These are phyloP conservation scores for Solanum lycopersicoides DNA, from an alignment of 257 asterid species.

Conservation along the genomic window DNA sequence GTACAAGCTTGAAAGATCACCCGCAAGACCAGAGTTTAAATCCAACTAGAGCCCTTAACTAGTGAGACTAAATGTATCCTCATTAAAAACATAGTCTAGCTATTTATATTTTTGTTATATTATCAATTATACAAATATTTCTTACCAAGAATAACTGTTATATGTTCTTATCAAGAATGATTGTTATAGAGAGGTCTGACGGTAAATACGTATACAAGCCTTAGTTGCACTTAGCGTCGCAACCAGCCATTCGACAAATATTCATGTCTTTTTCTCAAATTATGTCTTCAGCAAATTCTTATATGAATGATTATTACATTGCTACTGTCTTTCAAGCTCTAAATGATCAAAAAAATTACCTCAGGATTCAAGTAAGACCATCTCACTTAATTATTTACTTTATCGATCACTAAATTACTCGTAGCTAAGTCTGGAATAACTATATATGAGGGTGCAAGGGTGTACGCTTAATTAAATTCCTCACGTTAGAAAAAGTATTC, in stretches of 20 bases:
- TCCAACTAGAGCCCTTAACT: no score
- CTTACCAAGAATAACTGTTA: neutral
- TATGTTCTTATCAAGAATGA: neutral
- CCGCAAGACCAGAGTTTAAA: no score
- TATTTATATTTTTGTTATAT: no score
- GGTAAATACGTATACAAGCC: neutral
- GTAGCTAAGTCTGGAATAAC: no score
- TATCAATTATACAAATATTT: no score
- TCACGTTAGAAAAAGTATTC: no score
- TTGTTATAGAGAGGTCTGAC: neutral
- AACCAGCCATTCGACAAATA: neutral
- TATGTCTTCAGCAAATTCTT: neutral
- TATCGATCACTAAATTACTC: no score
- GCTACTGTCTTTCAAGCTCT: neutral
- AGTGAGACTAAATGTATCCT: no score
- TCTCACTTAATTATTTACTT: neutral
- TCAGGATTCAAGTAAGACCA: slow-evolving; percentile 4
- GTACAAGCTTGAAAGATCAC: no score
- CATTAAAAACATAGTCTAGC: no score
- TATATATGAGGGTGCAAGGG: no score
- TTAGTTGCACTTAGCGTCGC: neutral
- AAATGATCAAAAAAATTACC: neutral
- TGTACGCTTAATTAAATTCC: no score
- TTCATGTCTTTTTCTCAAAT: neutral
- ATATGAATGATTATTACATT: neutral